Percentiles rank a stretch among this genome's conserved stretches.
Evolutionary conservation across 2,329 filamentous ascomycete genomes (phyloP).

Genomic region (Fusarium tanahbumbuense): DNA sequence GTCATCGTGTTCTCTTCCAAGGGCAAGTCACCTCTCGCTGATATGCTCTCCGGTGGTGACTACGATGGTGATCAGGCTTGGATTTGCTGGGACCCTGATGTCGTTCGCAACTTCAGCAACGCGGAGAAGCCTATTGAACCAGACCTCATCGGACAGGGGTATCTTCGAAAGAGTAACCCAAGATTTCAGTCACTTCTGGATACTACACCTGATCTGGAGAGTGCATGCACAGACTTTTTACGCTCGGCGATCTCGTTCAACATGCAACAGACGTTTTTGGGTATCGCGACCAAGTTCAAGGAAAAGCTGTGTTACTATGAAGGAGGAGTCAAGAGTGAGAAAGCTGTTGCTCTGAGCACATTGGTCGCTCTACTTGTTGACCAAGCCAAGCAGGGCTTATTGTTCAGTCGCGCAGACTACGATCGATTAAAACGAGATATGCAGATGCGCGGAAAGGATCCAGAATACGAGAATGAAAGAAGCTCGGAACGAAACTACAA

Average conservation of each 20-base stretch:
- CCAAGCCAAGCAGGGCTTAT: conserved; percentile 65
- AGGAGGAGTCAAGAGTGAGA: conserved; percentile 58
- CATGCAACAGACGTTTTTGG: conserved; percentile 67
- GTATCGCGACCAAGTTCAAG: conserved; percentile 72
- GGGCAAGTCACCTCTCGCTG: conserved; percentile 72
- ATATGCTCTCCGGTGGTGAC: conserved; percentile 80
- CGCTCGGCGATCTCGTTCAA: conserved; percentile 67
- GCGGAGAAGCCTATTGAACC: conserved; percentile 52
- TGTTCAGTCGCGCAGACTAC: conserved; percentile 54
- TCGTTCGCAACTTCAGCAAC: conserved; percentile 76
- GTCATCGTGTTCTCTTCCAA: conserved; percentile 80
- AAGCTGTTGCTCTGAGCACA: conserved; percentile 62
- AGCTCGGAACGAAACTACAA: conserved; percentile 41
- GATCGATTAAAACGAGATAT: conserved; percentile 29
- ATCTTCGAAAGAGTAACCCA: conserved; percentile 61
- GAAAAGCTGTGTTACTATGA: conserved; percentile 71
- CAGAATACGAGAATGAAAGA: conserved; percentile 57
- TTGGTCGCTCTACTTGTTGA: conserved; percentile 68
- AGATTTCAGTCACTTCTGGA: conserved; percentile 60
- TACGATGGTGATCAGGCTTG: conserved; percentile 85
- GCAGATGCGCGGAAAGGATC: conserved; percentile 49
- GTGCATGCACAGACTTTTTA: conserved; percentile 59
- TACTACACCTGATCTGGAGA: conserved; percentile 46
- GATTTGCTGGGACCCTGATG: conserved; percentile 76
- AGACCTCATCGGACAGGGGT: conserved; percentile 59